Evolutionary conservation across 257 asterid genomes (phyloP), one percentile per base, ranked within the genome.

Genomic region (Jasminum sambac): DNA sequence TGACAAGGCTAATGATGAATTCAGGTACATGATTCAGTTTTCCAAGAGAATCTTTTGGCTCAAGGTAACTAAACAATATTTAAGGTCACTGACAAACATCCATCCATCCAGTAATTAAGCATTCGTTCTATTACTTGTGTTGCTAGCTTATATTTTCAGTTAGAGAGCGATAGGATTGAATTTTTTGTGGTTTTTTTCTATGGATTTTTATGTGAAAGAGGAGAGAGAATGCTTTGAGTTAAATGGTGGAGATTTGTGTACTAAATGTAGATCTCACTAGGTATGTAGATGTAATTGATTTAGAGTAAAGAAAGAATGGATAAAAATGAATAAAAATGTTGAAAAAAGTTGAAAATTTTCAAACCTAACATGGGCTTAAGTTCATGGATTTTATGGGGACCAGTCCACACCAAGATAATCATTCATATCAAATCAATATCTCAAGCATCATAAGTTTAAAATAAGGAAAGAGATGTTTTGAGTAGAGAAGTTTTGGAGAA

Each of bases 1-100:
- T 82, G 97, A 90, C 80, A 87, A 82, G 84, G 90, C 86, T 75
- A 73, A 86, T 66, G 71, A 74, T 61, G 95, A 90, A 76, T 94
- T 86, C 84, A 86, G 98, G 98, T 94, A 84, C 65, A 24, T 38
- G 19, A 60, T 17, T 71, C 38, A 40, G 39, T 17, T 66, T 50
- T 55, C 66, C 4, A 16, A 8, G 44, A 52, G 52, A 52, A 52
- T 52, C 9, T 17, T 52, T 11, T 21, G 34, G 30, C 21, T 8
- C 10, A 8, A 52, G 21, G 36, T 19, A 19, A 8, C n/a, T 10
- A 24, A 55, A 3, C 5, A 55, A 55, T 2, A 23, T 23, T 55
- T 23, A 9, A 2, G 13, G 62, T 26, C 36, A 11, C 16, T 23
- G 0, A 8, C 26, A 55, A 21, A 55, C 5, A 7, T 21, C 30